A percentile compares a stretch with the other conserved stretches of the same genome.
Conservation (phyloP, 176 grass and related monocot genomes). For the Metroxylon sagu region DNA sequence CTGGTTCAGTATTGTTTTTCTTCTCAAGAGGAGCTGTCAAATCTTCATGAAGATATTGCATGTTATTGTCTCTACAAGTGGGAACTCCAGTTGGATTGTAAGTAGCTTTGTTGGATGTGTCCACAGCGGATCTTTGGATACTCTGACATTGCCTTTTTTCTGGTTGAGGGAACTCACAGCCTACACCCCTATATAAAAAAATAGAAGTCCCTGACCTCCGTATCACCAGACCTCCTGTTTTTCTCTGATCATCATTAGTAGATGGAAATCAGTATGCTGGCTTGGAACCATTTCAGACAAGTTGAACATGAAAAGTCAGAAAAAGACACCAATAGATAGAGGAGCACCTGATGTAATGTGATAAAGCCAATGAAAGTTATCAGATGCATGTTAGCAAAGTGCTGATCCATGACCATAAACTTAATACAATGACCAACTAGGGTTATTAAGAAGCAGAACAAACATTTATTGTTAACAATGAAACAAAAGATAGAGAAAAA, state of each 20-base stretch:
- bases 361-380: neutral
- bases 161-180: slow-evolving; percentile 41
- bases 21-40: slow-evolving; percentile 15
- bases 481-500: no score
- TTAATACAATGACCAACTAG: no score
- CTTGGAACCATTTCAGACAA: slow-evolving; percentile 4
- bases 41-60: neutral
- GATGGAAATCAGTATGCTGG: slow-evolving; percentile 24
- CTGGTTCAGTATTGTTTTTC: slow-evolving; percentile 19
- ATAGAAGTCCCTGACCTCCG: slow-evolving; percentile 90
- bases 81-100: neutral
- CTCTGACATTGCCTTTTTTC: slow-evolving; percentile 30
- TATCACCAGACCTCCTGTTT: slow-evolving; percentile 92
- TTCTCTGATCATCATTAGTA: slow-evolving; percentile 51
- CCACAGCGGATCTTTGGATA: slow-evolving; percentile 23
- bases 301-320: slow-evolving; percentile 2
- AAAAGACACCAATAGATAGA: neutral
- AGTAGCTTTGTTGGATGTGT: slow-evolving; percentile 13
- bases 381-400: no score
- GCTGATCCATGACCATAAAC: no score
- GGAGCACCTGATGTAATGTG: neutral
- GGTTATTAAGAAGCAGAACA: no score
- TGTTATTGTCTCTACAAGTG: slow-evolving; percentile 3
- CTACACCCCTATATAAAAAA: slow-evolving; percentile 76
- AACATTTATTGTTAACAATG: no score